Evolutionary conservation across 2,329 filamentous ascomycete genomes (phyloP), one percentile per base, ranked within the genome.

Genomic region (Exophiala sp.): DNA sequence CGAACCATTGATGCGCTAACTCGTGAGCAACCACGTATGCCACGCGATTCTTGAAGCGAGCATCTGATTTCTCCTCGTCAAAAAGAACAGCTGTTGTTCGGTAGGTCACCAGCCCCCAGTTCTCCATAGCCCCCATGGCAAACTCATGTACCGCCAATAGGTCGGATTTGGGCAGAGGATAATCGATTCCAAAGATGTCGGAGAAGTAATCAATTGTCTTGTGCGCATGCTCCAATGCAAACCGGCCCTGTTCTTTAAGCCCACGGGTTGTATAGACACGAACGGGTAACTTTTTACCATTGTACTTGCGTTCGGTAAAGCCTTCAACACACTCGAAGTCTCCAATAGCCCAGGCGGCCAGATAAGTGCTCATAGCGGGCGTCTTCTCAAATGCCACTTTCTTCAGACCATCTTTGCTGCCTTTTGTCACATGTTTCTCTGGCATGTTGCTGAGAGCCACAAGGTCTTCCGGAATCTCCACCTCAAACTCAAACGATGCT

Each of bases 11-110:
- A 65, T 95, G 89, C 48, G 90, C 93, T 55, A 98, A 77, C 69
- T 98, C 93, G 70, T 98, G 93, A n/a, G 93, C 91, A 43, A 97
- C 90, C 49, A 97, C 90, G 63, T 98, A 97, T 24, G 93, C 93
- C 57, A 98, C 86, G 30, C 90, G 80, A 68, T 95, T 96, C 70
- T 89, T 90, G 73, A 91, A 96, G 58, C 83, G 82, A 35, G 87
- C 82, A 66, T 96, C 91, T 0, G 91, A 96, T 42, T 85, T 86
- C 66, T 88, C 83, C 67, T 95, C 88, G 63, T 98, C 91, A 64
- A 93, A 98, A n/a, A 98, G 78, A 22, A 98, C 85, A 43, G 93
- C 90, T 9, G 91, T 97, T 9, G 91, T 95, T 58, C 89, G 81
- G 72, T 97, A 98, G 24, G 93, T 97, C 51, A 98, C 88, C 46